Evolutionary conservation across 1,139 yeast genomes (phyloP), one percentile per base, ranked within the genome.

Genomic region (Hansenula sp.): DNA sequence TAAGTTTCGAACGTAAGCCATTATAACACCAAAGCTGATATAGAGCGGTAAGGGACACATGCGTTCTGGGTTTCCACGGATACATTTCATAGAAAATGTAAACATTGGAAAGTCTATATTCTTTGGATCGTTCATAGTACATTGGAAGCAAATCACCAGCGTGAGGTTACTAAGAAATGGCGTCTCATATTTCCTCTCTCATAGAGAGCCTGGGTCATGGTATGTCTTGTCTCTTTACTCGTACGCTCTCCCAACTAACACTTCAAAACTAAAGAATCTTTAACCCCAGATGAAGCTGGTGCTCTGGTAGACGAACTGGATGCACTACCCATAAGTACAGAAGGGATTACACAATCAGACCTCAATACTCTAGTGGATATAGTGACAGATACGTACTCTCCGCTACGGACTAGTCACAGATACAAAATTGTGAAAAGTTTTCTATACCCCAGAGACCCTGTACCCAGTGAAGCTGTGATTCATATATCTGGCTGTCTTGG

Each of bases 401-500:
- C 7, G 1, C 17, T 50, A 6, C 18, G 42, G 1, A 29, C 15
- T 2, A 4, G 35, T 1, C 9, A 40, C 9, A 47, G 44, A 42
- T 40, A 47, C 5, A 61, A 60, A 33, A 49, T 67, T 10, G 47
- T 70, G 1, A 52, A 57, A 10, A 53, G 59, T 4, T 59, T 54
- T 35, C 46, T 70, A 29, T 47, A 62, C 13, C 73, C 74, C 16
- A 59, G 59, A 29, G 65, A 55, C 4, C 49, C 47, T 6, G 49
- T 71, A 15, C 55, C 62, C 9, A 49, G 51, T 18, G 53, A 48
- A 1, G 51, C 57, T 2, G 58, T 66, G 0, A 40, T 60, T n/a
- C 48, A 48, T 8, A 57, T 71, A 5, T 43, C 63, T 11, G 58
- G 61, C 10, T 49, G 58, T 38, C 45, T 70, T 9, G 71, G 72